These are phyloP conservation scores for Chrysoporthe austroafricana DNA, from an alignment of 2,329 filamentous ascomycete genomes.

Conservation along the genomic window DNA sequence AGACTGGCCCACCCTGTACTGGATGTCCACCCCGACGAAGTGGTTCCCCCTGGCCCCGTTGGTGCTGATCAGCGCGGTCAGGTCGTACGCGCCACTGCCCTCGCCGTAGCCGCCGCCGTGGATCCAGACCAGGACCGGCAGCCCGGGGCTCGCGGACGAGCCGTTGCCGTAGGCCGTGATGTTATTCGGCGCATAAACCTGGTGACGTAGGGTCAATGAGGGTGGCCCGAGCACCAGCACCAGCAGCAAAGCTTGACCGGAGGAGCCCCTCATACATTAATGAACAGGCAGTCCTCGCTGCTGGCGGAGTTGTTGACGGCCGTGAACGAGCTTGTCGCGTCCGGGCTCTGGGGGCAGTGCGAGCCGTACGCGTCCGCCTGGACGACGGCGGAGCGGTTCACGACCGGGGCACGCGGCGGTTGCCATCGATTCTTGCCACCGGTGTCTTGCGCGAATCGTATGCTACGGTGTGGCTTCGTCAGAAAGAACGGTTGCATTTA, in stretches of 20 bases:
- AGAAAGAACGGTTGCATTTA: background rate
- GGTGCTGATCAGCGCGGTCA: background rate
- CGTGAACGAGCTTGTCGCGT: background rate
- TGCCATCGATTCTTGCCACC: slow-evolving; percentile 5
- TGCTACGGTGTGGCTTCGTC: background rate
- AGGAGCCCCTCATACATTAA: background rate
- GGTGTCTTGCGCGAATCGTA: background rate
- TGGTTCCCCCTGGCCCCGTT: background rate
- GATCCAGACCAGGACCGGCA: slow-evolving; percentile 5
- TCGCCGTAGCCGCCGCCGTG: background rate
- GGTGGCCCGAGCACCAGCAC: background rate
- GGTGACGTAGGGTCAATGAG: background rate
- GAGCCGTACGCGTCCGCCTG: slow-evolving; percentile 4
- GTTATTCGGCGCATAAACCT: background rate
- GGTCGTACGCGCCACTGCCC: background rate
- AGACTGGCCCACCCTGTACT: background rate
- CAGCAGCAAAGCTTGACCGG: background rate
- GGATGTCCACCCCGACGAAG: background rate
- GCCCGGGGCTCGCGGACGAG: background rate
- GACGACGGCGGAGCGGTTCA: slow-evolving; percentile 4
- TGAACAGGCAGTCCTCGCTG: slow-evolving; percentile 4
- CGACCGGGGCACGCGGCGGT: background rate
- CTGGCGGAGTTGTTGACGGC: background rate
- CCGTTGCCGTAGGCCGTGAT: background rate
- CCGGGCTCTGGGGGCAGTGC: background rate